Percentiles rank a stretch among this genome's conserved stretches.
phyloP scores from a whole-genome alignment of 1,284 basidiomycete genomes.

The Trametes polyzona region DNA sequence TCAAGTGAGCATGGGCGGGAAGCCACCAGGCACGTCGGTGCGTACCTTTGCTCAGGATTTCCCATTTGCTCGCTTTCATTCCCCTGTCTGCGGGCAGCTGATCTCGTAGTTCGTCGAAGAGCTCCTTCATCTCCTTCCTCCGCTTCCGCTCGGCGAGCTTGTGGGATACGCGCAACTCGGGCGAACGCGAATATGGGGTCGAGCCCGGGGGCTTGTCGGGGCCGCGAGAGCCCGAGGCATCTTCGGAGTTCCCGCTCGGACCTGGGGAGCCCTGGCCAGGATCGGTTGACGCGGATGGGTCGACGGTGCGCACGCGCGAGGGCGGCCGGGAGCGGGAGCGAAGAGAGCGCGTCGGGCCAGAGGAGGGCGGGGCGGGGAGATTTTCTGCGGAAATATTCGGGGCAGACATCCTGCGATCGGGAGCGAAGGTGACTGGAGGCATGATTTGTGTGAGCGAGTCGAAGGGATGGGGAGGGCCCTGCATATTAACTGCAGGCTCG shows the following conservation, averaged over 20 bases:
- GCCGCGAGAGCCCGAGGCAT: conserved; percentile 24
- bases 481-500: conserved; percentile 45
- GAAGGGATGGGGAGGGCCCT: conserved; percentile 44
- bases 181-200: conserved; percentile 91
- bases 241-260: conserved; percentile 29
- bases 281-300: conserved; percentile 40
- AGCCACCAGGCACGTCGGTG: conserved; percentile 6
- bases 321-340: conserved; percentile 74
- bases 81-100: conserved; percentile 89
- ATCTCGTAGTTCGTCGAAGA: conserved; percentile 93
- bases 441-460: conserved; percentile 51
- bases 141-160: conserved; percentile 94
- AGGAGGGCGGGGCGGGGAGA: conserved; percentile 46
- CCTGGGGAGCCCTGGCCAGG: conserved; percentile 46
- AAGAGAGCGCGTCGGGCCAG: conserved; percentile 54
- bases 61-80: conserved; percentile 97
- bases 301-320: conserved; percentile 55
- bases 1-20: background rate
- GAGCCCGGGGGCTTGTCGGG: conserved; percentile 51
- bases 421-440: conserved; percentile 58
- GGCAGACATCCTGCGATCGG: conserved; percentile 76
- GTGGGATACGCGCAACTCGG: conserved; percentile 91
- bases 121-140: conserved; percentile 96
- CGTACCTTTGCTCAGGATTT: conserved; percentile 90
- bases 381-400: conserved; percentile 50